Evolutionary conservation across 768 basidiomycete genomes (phyloP).

Genomic region (Pholiota conissans): DNA sequence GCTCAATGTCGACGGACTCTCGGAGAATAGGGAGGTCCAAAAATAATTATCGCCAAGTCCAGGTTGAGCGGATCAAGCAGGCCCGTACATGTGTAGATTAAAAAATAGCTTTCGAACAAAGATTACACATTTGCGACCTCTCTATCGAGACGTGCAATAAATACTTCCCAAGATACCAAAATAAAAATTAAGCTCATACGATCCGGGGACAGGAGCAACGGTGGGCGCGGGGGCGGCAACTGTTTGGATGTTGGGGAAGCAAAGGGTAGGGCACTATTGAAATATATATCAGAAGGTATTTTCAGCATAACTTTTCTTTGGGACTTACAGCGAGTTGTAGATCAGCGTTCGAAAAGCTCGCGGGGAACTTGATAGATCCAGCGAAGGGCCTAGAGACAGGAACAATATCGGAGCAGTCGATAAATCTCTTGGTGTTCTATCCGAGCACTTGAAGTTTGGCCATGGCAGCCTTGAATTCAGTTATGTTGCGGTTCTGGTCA

Average conservation of each 20-base stretch:
- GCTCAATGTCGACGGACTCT: no score
- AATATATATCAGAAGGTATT: not conserved
- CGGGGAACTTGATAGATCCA: constrained; percentile 23
- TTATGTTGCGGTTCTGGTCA: constrained; percentile 25
- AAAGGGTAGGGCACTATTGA: not conserved
- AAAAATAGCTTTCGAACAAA: no score
- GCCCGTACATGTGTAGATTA: no score
- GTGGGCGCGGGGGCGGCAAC: constrained; percentile 22
- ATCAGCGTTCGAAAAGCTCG: constrained; percentile 18
- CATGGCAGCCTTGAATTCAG: constrained; percentile 32
- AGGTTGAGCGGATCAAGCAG: no score
- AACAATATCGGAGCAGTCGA: constrained; percentile 37
- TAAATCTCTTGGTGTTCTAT: constrained; percentile 24
- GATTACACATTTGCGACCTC: no score
- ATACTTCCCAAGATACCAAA: no score
- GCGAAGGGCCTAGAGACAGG: constrained; percentile 18
- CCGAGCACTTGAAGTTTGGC: constrained; percentile 34
- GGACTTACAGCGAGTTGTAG: constrained; percentile 16
- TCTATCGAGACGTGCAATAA: no score
- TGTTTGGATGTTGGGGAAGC: constrained; percentile 20
- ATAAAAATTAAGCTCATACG: not conserved
- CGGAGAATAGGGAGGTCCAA: no score
- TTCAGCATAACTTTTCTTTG: no score
- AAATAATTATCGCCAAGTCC: no score
- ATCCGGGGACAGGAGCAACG: constrained; percentile 15